Evolutionary conservation across 2,329 filamentous ascomycete genomes (phyloP), one percentile per base, ranked within the genome.

Genomic region (Raffaelea albimanens): DNA sequence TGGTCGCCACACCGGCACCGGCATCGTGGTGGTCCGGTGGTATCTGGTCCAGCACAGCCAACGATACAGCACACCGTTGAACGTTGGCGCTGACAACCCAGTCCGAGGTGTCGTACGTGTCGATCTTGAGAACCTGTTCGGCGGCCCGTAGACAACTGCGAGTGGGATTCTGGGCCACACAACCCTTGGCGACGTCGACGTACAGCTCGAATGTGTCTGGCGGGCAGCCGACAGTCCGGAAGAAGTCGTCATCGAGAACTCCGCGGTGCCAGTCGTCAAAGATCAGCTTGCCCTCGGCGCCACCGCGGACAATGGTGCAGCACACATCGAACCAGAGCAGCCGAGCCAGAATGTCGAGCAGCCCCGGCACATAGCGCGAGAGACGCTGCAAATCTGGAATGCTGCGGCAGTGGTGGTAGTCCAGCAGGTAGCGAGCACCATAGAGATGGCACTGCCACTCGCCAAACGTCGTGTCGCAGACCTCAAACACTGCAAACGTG

Each of bases 401-500:
- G 8, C 56, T 59, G 2, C 52, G 58, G 41, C 67, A 69, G 33
- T 40, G 44, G 48, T 69, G 66, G 16, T 60, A 61, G 45, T 70
- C 67, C 2, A 70, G 58, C 7, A 69, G 47, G 0, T 64, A 66
- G 7, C 61, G 62, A 0, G 67, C 67, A 2, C 67, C 67, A 34
- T 63, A 58, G 0, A 69, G 53, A 53, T 69, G 66, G 5, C 63
- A 57, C 38, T 63, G 50, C 67, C 67, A 62, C 43, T 63, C 58
- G 0, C 63, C 63, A 46, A 69, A 70, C 0, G 64, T 59, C 0
- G 64, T 61, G 25, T 68, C 66, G 36, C 62, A 68, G 0, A 70
- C 67, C 13, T 70, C 67, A 22, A 70, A 66, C 31, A 70, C 63
- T 0, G 67, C 67, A 50, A 70, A 69, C 0, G 64, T 66, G 0